A percentile compares a stretch with the other conserved stretches of the same genome.
Conservation (phyloP, 2,329 filamentous ascomycete species). For the Ceratocystis alfenasii region DNA sequence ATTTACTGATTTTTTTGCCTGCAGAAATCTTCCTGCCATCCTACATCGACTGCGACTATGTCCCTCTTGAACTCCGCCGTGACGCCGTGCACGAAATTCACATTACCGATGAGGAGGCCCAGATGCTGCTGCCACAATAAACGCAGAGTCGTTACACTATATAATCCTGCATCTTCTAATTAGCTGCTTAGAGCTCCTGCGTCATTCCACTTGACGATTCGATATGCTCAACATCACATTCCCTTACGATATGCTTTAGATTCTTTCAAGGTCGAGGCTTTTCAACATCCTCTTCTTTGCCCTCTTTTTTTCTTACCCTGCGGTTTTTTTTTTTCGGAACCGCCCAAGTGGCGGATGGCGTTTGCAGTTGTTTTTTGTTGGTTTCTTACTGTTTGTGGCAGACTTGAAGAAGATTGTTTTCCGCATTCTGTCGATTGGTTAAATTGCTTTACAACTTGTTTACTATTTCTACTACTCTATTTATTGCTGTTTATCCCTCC, state of each 20-base stretch:
- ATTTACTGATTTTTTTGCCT: slow-evolving; percentile 9
- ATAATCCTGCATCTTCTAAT: neutral
- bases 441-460: neutral
- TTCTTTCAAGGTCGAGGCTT: neutral
- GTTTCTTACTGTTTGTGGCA: neutral
- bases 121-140: slow-evolving; percentile 54
- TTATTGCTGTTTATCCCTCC: neutral
- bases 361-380: neutral
- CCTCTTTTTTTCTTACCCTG: neutral
- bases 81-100: slow-evolving; percentile 69
- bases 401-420: neutral
- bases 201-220: neutral
- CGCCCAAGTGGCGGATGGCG: slow-evolving; percentile 1
- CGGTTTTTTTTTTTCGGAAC: neutral
- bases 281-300: neutral
- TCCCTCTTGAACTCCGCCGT: slow-evolving; percentile 60
- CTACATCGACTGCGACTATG: slow-evolving; percentile 62
- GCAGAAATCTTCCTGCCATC: slow-evolving; percentile 70
- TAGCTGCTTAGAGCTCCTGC: neutral
- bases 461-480: neutral
- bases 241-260: neutral
- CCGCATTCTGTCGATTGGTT: neutral
- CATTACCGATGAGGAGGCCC: slow-evolving; percentile 64
- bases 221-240: slow-evolving; percentile 4
- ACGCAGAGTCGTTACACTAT: neutral